Conservation (phyloP, 2,329 filamentous ascomycete species). For the Sporothrix globosa region DNA sequence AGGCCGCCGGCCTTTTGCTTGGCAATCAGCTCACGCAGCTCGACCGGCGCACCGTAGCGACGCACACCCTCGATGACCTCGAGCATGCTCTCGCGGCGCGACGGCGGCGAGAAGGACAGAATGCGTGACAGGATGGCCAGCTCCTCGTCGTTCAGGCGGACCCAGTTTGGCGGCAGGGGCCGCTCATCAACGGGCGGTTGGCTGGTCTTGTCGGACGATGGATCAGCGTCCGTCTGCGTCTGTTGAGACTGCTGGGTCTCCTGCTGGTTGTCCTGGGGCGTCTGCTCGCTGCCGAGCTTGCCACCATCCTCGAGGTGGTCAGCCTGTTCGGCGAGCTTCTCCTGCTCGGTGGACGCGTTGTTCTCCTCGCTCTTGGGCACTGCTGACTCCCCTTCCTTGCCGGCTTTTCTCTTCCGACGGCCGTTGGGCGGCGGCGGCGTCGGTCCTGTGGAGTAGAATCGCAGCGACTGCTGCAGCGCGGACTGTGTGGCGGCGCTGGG, state of each 20-base stretch:
- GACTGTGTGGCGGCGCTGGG: conserved; percentile 17
- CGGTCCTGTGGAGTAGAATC: conserved; percentile 32
- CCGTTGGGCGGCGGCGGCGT: conserved; percentile 29
- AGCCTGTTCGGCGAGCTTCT: conserved; percentile 25
- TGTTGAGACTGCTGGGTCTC: neutral
- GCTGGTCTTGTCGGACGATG: conserved; percentile 7
- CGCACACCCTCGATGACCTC: conserved; percentile 65
- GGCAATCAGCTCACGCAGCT: conserved; percentile 62
- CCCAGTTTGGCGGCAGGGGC: conserved; percentile 52
- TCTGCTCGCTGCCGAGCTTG: conserved; percentile 27
- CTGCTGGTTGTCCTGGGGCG: neutral
- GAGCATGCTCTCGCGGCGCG: conserved; percentile 63
- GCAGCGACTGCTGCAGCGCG: conserved; percentile 26
- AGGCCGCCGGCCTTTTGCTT: conserved; percentile 60
- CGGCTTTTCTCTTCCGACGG: conserved; percentile 30
- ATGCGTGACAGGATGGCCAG: conserved; percentile 61
- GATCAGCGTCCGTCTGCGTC: neutral
- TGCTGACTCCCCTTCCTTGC: conserved; percentile 16
- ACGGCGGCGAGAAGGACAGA: conserved; percentile 63
- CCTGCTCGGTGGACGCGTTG: neutral
- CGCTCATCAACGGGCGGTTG: conserved; percentile 20
- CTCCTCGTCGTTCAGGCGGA: conserved; percentile 52
- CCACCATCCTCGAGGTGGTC: conserved; percentile 22
- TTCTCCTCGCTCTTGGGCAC: conserved; percentile 17
- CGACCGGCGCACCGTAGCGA: conserved; percentile 69